Percentiles rank a stretch among this genome's conserved stretches.
Conservation (phyloP, 169 alveolate genomes). For the Cryptosporidium sp. region DNA sequence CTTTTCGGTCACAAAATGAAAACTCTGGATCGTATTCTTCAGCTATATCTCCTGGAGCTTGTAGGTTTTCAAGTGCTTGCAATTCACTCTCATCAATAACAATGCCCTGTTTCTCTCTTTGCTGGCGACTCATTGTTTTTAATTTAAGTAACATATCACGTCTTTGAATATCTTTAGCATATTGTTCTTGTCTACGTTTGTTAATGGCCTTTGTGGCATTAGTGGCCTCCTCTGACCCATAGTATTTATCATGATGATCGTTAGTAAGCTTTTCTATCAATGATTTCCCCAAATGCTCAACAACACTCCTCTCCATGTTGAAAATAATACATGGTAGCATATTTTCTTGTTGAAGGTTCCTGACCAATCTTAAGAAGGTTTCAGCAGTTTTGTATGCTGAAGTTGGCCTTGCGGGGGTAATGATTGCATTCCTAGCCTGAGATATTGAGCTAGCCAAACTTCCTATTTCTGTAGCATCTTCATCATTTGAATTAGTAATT, state of each 20-base stretch:
- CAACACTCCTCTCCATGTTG: slow-evolving; percentile 86
- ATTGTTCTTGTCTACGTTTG: slow-evolving; percentile 85
- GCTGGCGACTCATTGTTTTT: slow-evolving; percentile 85
- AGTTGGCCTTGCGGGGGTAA: slow-evolving; percentile 27
- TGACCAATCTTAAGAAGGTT: slow-evolving; percentile 81
- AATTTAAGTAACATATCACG: slow-evolving; percentile 85
- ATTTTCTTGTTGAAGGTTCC: slow-evolving; percentile 83
- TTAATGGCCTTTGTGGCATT: slow-evolving; percentile 84
- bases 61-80: slow-evolving; percentile 81
- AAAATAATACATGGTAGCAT: slow-evolving; percentile 90
- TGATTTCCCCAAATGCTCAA: slow-evolving; percentile 83
- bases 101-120: slow-evolving; percentile 87
- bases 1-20: slow-evolving; percentile 83
- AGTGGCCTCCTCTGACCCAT: slow-evolving; percentile 87
- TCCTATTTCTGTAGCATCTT: background rate
- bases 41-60: slow-evolving; percentile 87
- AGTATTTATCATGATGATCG: slow-evolving; percentile 89
- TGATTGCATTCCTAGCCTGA: slow-evolving; percentile 14
- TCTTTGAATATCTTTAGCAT: slow-evolving; percentile 83
- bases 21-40: slow-evolving; percentile 90
- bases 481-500: background rate
- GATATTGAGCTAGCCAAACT: slow-evolving; percentile 34
- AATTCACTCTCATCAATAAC: slow-evolving; percentile 82
- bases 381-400: slow-evolving; percentile 76
- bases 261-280: slow-evolving; percentile 82